Evolutionary conservation across 495 filamentous ascomycete species (phyloP).

Genomic region (Hapsidospora chrysogenum): DNA sequence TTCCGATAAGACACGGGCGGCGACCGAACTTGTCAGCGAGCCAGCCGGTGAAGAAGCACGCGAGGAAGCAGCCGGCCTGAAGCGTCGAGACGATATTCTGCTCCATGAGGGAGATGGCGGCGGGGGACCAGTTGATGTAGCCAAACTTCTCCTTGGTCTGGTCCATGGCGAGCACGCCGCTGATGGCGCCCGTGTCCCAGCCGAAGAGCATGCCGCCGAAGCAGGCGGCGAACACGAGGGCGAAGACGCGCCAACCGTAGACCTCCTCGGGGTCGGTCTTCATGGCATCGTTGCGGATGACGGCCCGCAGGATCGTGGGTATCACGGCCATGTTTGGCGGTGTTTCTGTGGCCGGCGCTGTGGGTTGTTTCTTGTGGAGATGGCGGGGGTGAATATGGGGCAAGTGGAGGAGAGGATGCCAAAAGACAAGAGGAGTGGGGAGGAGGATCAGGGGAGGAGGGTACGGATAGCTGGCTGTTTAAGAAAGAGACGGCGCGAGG

Average conservation of each 20-base stretch:
- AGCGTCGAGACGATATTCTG: slow-evolving; percentile 52
- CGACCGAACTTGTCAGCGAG: slow-evolving; percentile 41
- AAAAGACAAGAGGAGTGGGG: too few relatives aligned
- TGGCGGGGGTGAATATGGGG: too few relatives aligned
- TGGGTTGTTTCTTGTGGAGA: too few relatives aligned
- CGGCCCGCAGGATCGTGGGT: slow-evolving; percentile 31
- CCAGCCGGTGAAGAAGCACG: slow-evolving; percentile 34
- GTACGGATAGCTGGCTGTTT: too few relatives aligned
- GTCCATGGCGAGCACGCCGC: slow-evolving; percentile 36
- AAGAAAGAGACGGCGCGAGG: too few relatives aligned
- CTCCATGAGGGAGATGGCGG: slow-evolving; percentile 19
- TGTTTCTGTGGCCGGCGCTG: too few relatives aligned
- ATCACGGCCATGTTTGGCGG: slow-evolving; percentile 5
- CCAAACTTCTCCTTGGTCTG: slow-evolving; percentile 22
- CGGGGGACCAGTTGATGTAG: slow-evolving; percentile 8
- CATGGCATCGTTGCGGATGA: slow-evolving; percentile 66
- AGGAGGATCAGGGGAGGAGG: too few relatives aligned
- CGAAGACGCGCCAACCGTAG: slow-evolving; percentile 59
- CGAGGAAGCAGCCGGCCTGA: slow-evolving; percentile 47
- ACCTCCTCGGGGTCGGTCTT: slow-evolving; percentile 52
- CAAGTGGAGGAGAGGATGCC: too few relatives aligned
- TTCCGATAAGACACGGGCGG: slow-evolving; percentile 21
- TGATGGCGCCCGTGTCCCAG: slow-evolving; percentile 43
- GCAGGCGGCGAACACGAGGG: slow-evolving; percentile 35
- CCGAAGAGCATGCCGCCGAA: slow-evolving; percentile 60